These are phyloP conservation scores for Cerioporus squamosus DNA, from an alignment of 1,284 basidiomycete genomes.

Conservation along the genomic window DNA sequence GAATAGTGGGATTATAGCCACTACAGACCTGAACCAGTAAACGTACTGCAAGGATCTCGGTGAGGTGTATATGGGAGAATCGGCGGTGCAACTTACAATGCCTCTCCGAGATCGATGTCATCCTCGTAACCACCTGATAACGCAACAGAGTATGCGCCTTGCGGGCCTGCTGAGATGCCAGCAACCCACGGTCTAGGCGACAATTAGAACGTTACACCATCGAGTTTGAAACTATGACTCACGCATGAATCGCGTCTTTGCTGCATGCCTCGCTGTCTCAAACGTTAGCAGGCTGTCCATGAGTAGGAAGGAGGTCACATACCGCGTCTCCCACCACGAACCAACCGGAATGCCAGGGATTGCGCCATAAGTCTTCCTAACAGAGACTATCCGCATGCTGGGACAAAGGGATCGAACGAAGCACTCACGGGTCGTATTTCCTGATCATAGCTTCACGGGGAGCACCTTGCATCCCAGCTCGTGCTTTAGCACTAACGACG, in stretches of 20 bases:
- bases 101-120: slow-evolving; percentile 80
- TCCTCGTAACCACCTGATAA: slow-evolving; percentile 87
- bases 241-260: slow-evolving; percentile 77
- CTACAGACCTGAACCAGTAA: slow-evolving; percentile 68
- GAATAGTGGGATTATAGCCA: neutral
- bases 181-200: slow-evolving; percentile 70
- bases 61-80: neutral
- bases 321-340: slow-evolving; percentile 78
- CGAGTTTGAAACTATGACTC: slow-evolving; percentile 36
- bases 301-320: neutral
- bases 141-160: slow-evolving; percentile 80
- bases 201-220: slow-evolving; percentile 3
- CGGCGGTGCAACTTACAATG: slow-evolving; percentile 61
- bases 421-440: slow-evolving; percentile 65
- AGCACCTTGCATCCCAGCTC: slow-evolving; percentile 23
- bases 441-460: slow-evolving; percentile 40
- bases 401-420: neutral
- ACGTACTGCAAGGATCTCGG: slow-evolving; percentile 52
- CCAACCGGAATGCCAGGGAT: slow-evolving; percentile 80
- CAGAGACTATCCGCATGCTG: neutral
- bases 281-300: neutral
- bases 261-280: slow-evolving; percentile 63
- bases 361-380: slow-evolving; percentile 54
- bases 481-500: slow-evolving; percentile 22
- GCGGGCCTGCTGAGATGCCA: slow-evolving; percentile 68